A percentile compares a stretch with the other conserved stretches of the same genome.
Conservation (phyloP, 106 monocot genomes). For the Allium sativum region DNA sequence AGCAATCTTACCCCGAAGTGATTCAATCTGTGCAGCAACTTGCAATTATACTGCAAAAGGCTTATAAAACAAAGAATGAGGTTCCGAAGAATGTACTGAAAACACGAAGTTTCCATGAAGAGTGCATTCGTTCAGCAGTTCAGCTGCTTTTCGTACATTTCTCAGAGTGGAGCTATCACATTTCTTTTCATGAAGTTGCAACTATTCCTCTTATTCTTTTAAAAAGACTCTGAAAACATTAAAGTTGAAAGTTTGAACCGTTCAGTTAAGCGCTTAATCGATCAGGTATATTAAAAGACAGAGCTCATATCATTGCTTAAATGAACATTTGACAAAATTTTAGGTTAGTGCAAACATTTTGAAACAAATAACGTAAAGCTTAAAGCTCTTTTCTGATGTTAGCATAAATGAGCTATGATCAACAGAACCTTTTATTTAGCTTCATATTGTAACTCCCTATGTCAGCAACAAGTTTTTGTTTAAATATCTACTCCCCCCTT, state of each 20-base stretch:
- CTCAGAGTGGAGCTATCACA: conserved; percentile 74
- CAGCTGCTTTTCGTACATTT: conserved; percentile 67
- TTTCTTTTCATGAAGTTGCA: conserved; percentile 83
- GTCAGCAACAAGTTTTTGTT: too few species aligned
- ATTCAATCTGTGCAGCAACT: conserved; percentile 46
- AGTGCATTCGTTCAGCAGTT: conserved; percentile 54
- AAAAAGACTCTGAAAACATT: conserved; percentile 48
- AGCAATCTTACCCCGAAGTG: conserved; percentile 39
- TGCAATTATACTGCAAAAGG: conserved; percentile 29
- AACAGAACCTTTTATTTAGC: too few species aligned
- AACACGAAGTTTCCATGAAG: conserved; percentile 47
- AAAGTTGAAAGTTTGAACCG: conserved; percentile 46
- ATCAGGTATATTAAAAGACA: too few species aligned
- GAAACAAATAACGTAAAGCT: too few species aligned
- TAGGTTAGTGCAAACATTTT: too few species aligned
- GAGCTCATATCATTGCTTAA: too few species aligned
- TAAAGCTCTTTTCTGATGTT: too few species aligned
- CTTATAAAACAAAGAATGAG: conserved; percentile 61
- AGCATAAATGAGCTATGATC: too few species aligned
- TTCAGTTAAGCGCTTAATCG: conserved; percentile 58
- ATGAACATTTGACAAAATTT: too few species aligned
- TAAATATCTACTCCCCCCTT: too few species aligned
- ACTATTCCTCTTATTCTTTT: conserved; percentile 69
- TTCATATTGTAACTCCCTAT: too few species aligned
- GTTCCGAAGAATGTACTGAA: conserved; percentile 65